Conservation (phyloP, 148 eudicot genomes). For the Chenopodium quinoa region DNA sequence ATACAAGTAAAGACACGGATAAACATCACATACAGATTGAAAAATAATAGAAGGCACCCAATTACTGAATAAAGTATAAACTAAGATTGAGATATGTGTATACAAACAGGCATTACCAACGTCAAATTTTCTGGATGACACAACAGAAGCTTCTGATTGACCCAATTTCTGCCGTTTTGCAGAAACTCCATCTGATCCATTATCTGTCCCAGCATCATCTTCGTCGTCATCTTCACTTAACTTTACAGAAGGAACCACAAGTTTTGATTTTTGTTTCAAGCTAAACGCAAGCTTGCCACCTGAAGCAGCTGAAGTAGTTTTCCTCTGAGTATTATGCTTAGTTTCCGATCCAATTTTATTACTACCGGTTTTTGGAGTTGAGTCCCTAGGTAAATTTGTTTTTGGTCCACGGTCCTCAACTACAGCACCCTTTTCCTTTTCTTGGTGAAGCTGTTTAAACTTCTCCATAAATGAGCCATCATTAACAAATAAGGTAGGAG, state of each 20-base stretch:
- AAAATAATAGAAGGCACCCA: background rate
- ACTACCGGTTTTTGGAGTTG: constrained; percentile 44
- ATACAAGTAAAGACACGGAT: background rate
- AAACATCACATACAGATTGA: background rate
- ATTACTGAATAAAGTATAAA: constrained; percentile 5
- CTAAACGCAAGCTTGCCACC: constrained; percentile 88
- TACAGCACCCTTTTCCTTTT: constrained; percentile 40
- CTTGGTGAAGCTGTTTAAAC: constrained; percentile 84
- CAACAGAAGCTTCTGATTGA: constrained; percentile 27
- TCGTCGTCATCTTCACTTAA: constrained; percentile 82
- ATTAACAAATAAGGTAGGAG: constrained; percentile 69
- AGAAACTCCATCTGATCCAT: constrained; percentile 31
- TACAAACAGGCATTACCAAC: constrained; percentile 49
- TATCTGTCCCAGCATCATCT: constrained; percentile 30
- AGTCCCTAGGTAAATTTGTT: constrained; percentile 29
- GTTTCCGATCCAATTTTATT: constrained; percentile 39
- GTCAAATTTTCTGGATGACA: constrained; percentile 31
- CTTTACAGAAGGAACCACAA: constrained; percentile 72
- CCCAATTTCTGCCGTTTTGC: constrained; percentile 43
- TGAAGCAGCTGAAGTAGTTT: constrained; percentile 38
- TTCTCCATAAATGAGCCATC: constrained; percentile 98
- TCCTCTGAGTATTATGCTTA: constrained; percentile 42
- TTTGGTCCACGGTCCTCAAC: constrained; percentile 38
- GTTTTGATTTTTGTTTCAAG: constrained; percentile 86
- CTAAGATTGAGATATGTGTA: constrained; percentile 21